Percentiles rank a stretch among this genome's conserved stretches.
Evolutionary conservation across 768 basidiomycete genomes (phyloP).

Genomic region (Pleurotus tuoliensis): DNA sequence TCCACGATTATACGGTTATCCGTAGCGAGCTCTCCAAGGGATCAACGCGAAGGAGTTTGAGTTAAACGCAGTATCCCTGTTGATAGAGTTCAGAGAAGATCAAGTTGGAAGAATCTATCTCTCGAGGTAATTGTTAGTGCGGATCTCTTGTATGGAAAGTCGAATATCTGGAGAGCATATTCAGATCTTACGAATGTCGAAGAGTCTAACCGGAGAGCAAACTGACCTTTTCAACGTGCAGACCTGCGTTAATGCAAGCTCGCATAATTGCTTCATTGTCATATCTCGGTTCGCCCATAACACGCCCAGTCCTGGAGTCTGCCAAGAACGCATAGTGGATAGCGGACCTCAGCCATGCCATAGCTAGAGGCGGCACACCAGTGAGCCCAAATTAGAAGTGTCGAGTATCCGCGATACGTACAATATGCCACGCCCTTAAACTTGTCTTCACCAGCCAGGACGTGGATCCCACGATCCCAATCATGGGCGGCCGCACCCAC

Average conservation of each 20-base stretch:
- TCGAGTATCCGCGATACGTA: conserved; percentile 19
- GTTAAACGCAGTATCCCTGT: too few species aligned
- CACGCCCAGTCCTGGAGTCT: conserved; percentile 36
- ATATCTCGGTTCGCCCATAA: conserved; percentile 39
- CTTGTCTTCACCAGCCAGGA: conserved; percentile 43
- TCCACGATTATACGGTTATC: too few species aligned
- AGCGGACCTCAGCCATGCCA: conserved; percentile 31
- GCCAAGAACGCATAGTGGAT: conserved; percentile 40
- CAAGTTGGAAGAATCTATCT: conserved; percentile 28
- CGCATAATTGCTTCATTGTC: conserved; percentile 22
- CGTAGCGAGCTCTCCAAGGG: too few species aligned
- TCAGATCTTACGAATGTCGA: neutral
- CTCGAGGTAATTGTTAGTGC: conserved; percentile 21
- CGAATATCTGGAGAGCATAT: conserved; percentile 19
- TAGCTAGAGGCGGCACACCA: conserved; percentile 18
- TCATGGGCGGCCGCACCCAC: conserved; percentile 12
- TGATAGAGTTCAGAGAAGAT: conserved; percentile 15
- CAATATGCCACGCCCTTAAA: conserved; percentile 40
- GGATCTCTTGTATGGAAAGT: conserved; percentile 33
- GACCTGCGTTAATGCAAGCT: conserved; percentile 18
- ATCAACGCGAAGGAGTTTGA: too few species aligned
- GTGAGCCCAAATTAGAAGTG: neutral
- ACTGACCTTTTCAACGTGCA: conserved; percentile 22
- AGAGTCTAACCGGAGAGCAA: neutral
- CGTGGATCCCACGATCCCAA: conserved; percentile 36